Base-by-base conservation (phyloP, 1,139 yeast genomes). In the Magnusiomyces clavatus region DNA sequence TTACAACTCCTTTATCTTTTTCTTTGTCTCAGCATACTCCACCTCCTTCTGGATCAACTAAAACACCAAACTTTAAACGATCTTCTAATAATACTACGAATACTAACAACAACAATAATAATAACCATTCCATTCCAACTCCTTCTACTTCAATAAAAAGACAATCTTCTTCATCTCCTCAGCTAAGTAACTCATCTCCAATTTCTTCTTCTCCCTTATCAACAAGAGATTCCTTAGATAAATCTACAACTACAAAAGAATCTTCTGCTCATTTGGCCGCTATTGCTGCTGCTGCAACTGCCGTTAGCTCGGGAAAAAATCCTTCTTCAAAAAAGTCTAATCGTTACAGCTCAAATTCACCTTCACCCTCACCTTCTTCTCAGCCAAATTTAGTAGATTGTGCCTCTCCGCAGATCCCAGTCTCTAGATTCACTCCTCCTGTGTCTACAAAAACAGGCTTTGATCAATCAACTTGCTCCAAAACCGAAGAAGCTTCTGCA, bases 401-500 rank as follows among this genome's bases (percentile, higher is more conserved):
- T 8, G 6, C 31, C 31, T 24, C 31, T 24, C 31, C 31, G 8
- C 31, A 24, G 31, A 24, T 24, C 8, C 31, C 31, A 24, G 31
- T 24, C 31, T 24, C 31, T 4, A 24, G 31, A 24, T 24, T 24
- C 31, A 24, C 31, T 24, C 31, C 31, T 24, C 31, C 31, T 5
- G 8, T 24, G 8, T 24, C 31, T 8, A 24, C 31, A 24, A 24
- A 24, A 24, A 5, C 31, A 24, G 8, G 6, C 8, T 24, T 24
- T 24, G 8, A 24, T 24, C 31, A 24, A 24, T 8, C 31, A 4
- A 24, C 8, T 8, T 24, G n/a, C 31, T 4, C 8, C 31, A 24
- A 24, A 24, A 8, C 31, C 31, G 4, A n/a, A n/a, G 31, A 24
- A 24, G 31, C 48, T 12, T 41, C 51, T n/a, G 47, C 49, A 10